phyloP scores from a whole-genome alignment of 2,329 filamentous ascomycete species.

The Botryosphaeria dothidea region DNA sequence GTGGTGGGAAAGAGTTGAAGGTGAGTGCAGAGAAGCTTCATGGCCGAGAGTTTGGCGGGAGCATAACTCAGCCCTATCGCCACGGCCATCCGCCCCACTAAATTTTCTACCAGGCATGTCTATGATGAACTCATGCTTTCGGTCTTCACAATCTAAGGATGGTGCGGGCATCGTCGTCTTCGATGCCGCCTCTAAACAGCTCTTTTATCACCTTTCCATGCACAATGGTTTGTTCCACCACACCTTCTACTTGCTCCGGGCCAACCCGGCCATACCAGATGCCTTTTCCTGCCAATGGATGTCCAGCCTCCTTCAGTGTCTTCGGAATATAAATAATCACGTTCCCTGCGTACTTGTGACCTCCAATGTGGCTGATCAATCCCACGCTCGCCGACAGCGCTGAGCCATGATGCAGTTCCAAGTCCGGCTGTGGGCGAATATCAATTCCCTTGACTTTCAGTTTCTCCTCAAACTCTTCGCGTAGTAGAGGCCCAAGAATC shows the following conservation, averaged over 20 bases:
- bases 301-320: constrained; percentile 30
- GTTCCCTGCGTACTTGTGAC: constrained; percentile 85
- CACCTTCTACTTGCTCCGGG: constrained; percentile 72
- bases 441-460: constrained; percentile 51
- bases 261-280: constrained; percentile 83
- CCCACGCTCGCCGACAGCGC: constrained; percentile 58
- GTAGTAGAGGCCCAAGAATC: constrained; percentile 71
- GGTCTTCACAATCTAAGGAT: constrained; percentile 3
- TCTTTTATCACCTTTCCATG: constrained; percentile 68
- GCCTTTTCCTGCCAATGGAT: constrained; percentile 68
- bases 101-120: not conserved
- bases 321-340: constrained; percentile 79
- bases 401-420: constrained; percentile 26
- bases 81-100: not conserved
- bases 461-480: constrained; percentile 67
- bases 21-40: constrained; percentile 9
- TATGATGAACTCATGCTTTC: not conserved
- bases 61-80: constrained; percentile 11
- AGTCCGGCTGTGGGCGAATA: constrained; percentile 43
- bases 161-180: constrained; percentile 29
- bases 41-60: constrained; percentile 1
- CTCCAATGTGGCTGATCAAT: constrained; percentile 76
- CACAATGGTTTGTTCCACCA: constrained; percentile 70
- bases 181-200: constrained; percentile 70
- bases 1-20: not conserved